Evolutionary conservation across 805 yeast species (phyloP), one percentile per base, ranked within the genome.

Genomic region (Myxozyma mucilagina): DNA sequence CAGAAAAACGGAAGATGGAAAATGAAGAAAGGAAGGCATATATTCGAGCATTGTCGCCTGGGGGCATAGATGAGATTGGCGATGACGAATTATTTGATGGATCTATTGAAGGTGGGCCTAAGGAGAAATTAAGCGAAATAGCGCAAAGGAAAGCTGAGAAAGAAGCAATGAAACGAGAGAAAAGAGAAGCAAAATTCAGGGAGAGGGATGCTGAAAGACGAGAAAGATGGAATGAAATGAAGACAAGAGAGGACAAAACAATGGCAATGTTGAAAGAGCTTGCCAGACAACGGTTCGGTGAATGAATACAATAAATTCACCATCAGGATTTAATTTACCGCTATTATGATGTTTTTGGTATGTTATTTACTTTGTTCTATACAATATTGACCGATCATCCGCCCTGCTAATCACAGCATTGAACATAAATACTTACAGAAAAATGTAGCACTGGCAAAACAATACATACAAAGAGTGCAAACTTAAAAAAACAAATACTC

Each of bases 161-260:
- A 35, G 63, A 61, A 18, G 31, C 60, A 34, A 38, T 53, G 6
- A 61, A 59, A 24, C 53, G 59, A 8, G 62, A 60, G 57, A 24
- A 42, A 24, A 32, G 66, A 24, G 67, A 63, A 32, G 65, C 63
- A 11, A 35, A 44, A 6, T 49, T 39, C 24, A 29, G 63, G 36
- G 65, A 63, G 42, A 50, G 57, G n/a, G 67, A 64, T 41, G 64
- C 67, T 13, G 67, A 48, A 13, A 34, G 67, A 20, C 20, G 67
- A 34, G 47, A 63, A 45, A 47, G 67, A 24, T 63, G 66, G 67
- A 47, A 53, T 11, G 60, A 51, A 8, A 44, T 59, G 57, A 61
- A 59, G 41, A 52, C 16, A 38, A 53, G 57, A 34, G 67, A 64
- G 38, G 45, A 56, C 20, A 63, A 60, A 45, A 64, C 67, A 10